Evolutionary conservation across 495 filamentous ascomycete genomes (phyloP).

Genomic region (Penicillium paxilli): DNA sequence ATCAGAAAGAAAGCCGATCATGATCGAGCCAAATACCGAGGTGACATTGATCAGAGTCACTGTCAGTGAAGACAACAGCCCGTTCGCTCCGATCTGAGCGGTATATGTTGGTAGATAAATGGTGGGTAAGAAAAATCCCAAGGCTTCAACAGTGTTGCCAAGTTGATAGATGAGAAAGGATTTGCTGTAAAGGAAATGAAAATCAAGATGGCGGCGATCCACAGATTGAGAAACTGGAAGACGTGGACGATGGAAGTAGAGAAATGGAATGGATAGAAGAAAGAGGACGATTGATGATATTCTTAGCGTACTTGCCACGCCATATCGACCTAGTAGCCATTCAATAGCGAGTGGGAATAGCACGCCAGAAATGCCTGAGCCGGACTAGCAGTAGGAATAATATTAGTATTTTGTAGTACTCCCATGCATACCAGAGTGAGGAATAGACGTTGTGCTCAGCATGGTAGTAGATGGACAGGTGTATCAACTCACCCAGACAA

Average conservation of each 20-base stretch:
- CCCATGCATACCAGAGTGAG: not conserved
- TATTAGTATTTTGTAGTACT: not conserved
- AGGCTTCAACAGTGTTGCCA: constrained; percentile 52
- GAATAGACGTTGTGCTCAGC: too few relatives aligned
- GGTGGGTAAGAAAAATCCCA: constrained; percentile 46
- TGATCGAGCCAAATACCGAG: constrained; percentile 51
- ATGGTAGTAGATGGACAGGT: too few relatives aligned
- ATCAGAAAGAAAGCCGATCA: constrained; percentile 57
- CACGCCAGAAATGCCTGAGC: constrained; percentile 39
- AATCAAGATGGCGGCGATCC: constrained; percentile 28
- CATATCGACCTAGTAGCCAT: constrained; percentile 47
- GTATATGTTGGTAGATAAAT: constrained; percentile 40
- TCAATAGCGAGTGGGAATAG: constrained; percentile 49
- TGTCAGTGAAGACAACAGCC: constrained; percentile 39
- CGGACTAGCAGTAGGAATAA: constrained; percentile 19
- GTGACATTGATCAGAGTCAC: constrained; percentile 53
- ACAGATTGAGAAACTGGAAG: constrained; percentile 28
- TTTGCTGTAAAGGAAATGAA: constrained; percentile 40
- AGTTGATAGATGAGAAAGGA: constrained; percentile 52
- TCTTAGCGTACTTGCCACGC: constrained; percentile 49
- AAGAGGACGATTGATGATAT: constrained; percentile 48
- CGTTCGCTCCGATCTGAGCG: constrained; percentile 34
- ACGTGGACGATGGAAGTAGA: constrained; percentile 55
- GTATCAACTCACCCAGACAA: constrained; percentile 36
- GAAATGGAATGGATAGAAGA: constrained; percentile 48